Evolutionary conservation across 805 yeast species (phyloP).

Genomic region (Komagataella phaffii): DNA sequence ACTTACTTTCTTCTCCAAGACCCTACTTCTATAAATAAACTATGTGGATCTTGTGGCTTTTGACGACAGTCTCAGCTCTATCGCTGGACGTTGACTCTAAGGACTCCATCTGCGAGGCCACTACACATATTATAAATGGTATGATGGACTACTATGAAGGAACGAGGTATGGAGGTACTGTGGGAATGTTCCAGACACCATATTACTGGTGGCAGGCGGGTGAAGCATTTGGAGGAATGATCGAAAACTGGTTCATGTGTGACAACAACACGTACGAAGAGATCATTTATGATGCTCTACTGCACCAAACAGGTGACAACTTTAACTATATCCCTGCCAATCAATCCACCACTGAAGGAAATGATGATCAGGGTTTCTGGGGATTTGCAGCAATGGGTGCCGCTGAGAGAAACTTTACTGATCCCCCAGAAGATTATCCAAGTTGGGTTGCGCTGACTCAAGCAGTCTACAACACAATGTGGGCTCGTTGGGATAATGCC

Average conservation of each 20-base stretch:
- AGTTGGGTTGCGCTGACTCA: constrained; percentile 79
- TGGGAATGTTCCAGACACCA: constrained; percentile 81
- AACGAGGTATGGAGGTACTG: constrained; percentile 49
- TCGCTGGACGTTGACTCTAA: constrained; percentile 9
- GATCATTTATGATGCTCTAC: constrained; percentile 44
- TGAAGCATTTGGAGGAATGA: constrained; percentile 80
- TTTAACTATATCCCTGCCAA: constrained; percentile 77
- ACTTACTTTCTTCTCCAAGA: neutral
- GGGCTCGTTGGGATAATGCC: constrained; percentile 67
- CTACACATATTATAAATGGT: constrained; percentile 41
- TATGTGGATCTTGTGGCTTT: neutral
- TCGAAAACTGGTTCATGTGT: constrained; percentile 66
- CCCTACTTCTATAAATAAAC: neutral
- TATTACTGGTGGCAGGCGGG: constrained; percentile 99
- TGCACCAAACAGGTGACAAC: constrained; percentile 61
- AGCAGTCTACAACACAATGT: constrained; percentile 87
- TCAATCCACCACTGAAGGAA: constrained; percentile 89
- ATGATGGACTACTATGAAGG: constrained; percentile 62
- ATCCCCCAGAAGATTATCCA: constrained; percentile 47
- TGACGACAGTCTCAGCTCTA: neutral
- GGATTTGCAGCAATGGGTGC: constrained; percentile 88
- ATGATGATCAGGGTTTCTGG: constrained; percentile 98
- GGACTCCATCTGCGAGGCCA: constrained; percentile 35
- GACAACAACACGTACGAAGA: constrained; percentile 56
- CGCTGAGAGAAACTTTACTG: constrained; percentile 75